Conservation (phyloP, 306 rosid genomes). For the Medicago arabica region DNA sequence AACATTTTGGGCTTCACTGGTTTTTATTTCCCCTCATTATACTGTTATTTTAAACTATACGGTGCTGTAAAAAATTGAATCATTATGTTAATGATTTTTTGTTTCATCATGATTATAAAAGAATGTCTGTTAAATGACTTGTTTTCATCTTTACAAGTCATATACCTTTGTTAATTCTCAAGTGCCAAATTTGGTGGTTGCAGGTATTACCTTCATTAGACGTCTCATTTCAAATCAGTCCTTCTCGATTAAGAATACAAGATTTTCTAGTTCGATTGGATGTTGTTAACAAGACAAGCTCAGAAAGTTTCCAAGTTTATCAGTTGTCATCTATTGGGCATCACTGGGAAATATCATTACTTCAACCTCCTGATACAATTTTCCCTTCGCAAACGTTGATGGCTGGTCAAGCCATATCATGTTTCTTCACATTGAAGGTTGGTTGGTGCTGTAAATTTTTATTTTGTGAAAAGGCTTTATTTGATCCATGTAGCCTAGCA, state of each 20-base stretch:
- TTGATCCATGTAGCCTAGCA: slow-evolving; percentile 11
- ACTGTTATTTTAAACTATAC: slow-evolving; percentile 9
- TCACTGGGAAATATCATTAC: slow-evolving; percentile 80
- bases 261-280: slow-evolving; percentile 94
- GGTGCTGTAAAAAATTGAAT: slow-evolving; percentile 28
- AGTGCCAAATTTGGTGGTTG: slow-evolving; percentile 42
- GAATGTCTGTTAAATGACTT: not conserved
- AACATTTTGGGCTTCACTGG: slow-evolving; percentile 24
- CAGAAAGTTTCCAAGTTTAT: slow-evolving; percentile 76
- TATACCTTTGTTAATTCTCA: slow-evolving; percentile 38
- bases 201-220: slow-evolving; percentile 93
- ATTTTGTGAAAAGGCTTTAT: slow-evolving; percentile 30
- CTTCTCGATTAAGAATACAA: slow-evolving; percentile 81
- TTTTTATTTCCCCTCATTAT: slow-evolving; percentile 36
- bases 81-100: slow-evolving; percentile 12
- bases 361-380: slow-evolving; percentile 73
- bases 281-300: slow-evolving; percentile 75
- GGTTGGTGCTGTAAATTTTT: slow-evolving; percentile 41
- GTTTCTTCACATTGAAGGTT: slow-evolving; percentile 91
- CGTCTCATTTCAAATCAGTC: slow-evolving; percentile 81
- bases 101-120: not conserved
- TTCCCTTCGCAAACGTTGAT: slow-evolving; percentile 74
- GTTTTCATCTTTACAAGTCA: slow-evolving; percentile 20
- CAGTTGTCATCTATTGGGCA: slow-evolving; percentile 83
- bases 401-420: slow-evolving; percentile 89